Evolutionary conservation across 2,329 filamentous ascomycete genomes (phyloP), one percentile per base, ranked within the genome.

Genomic region (Parasarocladium wereldwijsianum): DNA sequence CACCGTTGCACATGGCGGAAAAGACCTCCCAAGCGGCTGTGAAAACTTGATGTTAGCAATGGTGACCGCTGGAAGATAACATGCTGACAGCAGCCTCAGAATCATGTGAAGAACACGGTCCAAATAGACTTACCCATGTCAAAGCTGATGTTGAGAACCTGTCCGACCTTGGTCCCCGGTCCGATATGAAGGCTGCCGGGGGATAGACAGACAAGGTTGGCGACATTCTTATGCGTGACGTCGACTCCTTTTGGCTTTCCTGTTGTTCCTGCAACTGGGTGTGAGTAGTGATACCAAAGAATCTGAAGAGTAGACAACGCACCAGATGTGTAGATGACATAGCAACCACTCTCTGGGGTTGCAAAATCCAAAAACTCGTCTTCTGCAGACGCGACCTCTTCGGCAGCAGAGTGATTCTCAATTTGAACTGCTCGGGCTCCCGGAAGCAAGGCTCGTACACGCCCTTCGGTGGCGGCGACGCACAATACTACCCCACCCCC

Each of bases 1-100:
- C 67, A 13, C 67, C 67, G 27, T 71, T 72, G 47, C 66, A 66
- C 15, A 72, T 46, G 30, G 59, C 63, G 1, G 56, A 59, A 7
- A 73, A 55, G n/a, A 72, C 64, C 37, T 73, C 68, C 68, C 69
- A 73, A 9, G 67, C 66, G 14, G 64, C 68, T 70, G 32, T 27
- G 4, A 4, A n/a, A 32, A 16, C 29, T 33, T 35, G 26, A 43
- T 8, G n/a, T n/a, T n/a, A n/a, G n/a, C n/a, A n/a, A n/a, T n/a
- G n/a, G n/a, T n/a, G n/a, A n/a, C n/a, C n/a, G n/a, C n/a, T n/a
- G n/a, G n/a, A n/a, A n/a, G n/a, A n/a, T n/a, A n/a, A n/a, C n/a
- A n/a, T n/a, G n/a, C n/a, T n/a, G n/a, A n/a, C n/a, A n/a, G n/a
- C n/a, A n/a, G n/a, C n/a, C n/a, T n/a, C n/a, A n/a, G n/a, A n/a